Evolutionary conservation across 306 rosid genomes (phyloP).

Genomic region (Vigna reflexopilosa): DNA sequence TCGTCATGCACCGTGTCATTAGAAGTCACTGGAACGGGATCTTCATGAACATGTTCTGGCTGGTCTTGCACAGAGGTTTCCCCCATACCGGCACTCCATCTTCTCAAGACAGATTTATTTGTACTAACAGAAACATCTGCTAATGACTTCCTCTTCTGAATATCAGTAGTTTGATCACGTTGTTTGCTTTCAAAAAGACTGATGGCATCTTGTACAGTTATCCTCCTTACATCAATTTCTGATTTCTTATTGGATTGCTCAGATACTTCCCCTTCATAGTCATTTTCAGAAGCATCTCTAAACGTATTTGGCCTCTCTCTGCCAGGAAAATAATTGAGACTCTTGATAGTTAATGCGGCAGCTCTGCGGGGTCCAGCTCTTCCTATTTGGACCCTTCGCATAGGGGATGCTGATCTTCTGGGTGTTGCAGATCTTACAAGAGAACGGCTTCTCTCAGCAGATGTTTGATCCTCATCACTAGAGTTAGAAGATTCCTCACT

Average conservation of each 20-base stretch:
- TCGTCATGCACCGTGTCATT: conserved; percentile 50
- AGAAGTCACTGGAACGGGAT: conserved; percentile 53
- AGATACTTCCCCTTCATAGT: conserved; percentile 68
- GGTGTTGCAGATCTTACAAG: conserved; percentile 74
- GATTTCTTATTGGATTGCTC: conserved; percentile 64
- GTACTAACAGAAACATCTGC: conserved; percentile 63
- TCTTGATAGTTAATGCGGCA: conserved; percentile 88
- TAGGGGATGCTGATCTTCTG: conserved; percentile 96
- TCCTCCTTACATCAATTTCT: conserved; percentile 78
- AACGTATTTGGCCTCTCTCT: conserved; percentile 61
- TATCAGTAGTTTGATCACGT: conserved; percentile 63
- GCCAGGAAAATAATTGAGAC: conserved; percentile 72
- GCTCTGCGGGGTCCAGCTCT: conserved; percentile 89
- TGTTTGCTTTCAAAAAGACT: conserved; percentile 96
- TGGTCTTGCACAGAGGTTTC: conserved; percentile 63
- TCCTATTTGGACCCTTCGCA: conserved; percentile 94
- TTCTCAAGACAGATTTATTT: conserved; percentile 91
- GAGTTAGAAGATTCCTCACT: conserved; percentile 78
- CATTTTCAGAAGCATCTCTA: conserved; percentile 61
- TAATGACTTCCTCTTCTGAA: conserved; percentile 70
- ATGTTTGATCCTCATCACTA: conserved; percentile 68
- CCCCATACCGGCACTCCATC: conserved; percentile 94
- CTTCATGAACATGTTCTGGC: conserved; percentile 61
- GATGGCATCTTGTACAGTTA: conserved; percentile 94
- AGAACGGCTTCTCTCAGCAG: conserved; percentile 88